Percentiles rank a stretch among this genome's conserved stretches.
Conservation (phyloP, 2,329 filamentous ascomycete species). For the Aspergillus awamori region DNA sequence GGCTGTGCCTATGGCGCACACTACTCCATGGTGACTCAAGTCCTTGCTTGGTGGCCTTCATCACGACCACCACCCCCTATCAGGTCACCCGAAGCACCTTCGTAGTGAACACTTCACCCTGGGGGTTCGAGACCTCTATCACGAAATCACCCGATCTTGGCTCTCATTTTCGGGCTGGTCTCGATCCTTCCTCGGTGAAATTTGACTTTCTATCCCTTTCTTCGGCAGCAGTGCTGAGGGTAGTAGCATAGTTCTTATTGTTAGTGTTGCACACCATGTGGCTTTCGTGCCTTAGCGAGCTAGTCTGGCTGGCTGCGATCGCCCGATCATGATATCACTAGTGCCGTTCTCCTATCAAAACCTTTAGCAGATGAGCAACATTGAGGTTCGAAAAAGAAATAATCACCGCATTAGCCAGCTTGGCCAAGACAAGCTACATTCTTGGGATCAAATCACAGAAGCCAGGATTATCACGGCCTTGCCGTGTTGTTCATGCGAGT, state of each 20-base stretch:
- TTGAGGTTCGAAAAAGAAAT: constrained; percentile 16
- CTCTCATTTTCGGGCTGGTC: constrained; percentile 5
- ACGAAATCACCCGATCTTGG: neutral
- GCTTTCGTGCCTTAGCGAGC: neutral
- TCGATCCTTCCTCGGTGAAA: neutral
- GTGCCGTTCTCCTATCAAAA: constrained; percentile 4
- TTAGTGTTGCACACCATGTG: constrained; percentile 12
- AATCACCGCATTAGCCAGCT: constrained; percentile 12
- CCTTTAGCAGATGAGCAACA: constrained; percentile 6
- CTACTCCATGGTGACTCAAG: constrained; percentile 7
- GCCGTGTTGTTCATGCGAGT: neutral
- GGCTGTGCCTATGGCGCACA: neutral
- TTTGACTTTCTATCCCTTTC: constrained; percentile 4
- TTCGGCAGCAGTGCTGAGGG: neutral
- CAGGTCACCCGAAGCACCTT: neutral
- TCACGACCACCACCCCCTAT: neutral
- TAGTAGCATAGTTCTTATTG: neutral
- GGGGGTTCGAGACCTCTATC: constrained; percentile 6
- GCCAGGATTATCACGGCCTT: constrained; percentile 1
- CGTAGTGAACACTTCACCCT: neutral
- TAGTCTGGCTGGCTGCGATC: constrained; percentile 16
- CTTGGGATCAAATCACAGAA: constrained; percentile 8
- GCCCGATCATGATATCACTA: constrained; percentile 3
- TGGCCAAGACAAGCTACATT: constrained; percentile 7
- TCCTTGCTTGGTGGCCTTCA: neutral